phyloP scores from a whole-genome alignment of 768 basidiomycete genomes.

The Suillus discolor region DNA sequence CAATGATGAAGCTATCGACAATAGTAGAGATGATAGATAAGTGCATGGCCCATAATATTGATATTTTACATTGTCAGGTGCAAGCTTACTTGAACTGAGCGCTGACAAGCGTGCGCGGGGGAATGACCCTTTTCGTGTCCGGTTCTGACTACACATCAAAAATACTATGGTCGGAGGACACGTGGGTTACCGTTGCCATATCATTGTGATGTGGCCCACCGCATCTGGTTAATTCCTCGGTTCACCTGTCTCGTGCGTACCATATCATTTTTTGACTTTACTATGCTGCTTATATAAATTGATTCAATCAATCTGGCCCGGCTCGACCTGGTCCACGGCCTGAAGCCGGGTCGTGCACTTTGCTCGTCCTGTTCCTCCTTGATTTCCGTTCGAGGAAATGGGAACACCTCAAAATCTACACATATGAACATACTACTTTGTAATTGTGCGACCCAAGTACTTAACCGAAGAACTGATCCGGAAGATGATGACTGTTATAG shows the following conservation, averaged over 20 bases:
- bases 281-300: background rate
- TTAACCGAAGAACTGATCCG: background rate
- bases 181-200: conserved; percentile 24
- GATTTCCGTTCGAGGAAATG: background rate
- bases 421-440: conserved; percentile 27
- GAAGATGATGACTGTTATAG: conserved; percentile 17
- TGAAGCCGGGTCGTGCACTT: background rate
- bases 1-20: background rate
- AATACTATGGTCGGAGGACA: conserved; percentile 33
- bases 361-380: background rate
- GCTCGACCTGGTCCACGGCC: background rate
- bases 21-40: background rate
- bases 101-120: conserved; percentile 18
- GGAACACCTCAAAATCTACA: conserved; percentile 19
- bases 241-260: conserved; percentile 17
- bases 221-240: conserved; percentile 17
- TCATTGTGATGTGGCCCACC: conserved; percentile 9
- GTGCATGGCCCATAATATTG: background rate
- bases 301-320: background rate
- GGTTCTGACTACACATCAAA: conserved; percentile 24
- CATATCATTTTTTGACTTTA: background rate
- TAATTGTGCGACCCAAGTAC: conserved; percentile 21
- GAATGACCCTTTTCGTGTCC: conserved; percentile 25
- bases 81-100: background rate
- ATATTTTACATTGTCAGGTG: background rate